phyloP scores from a whole-genome alignment of 2,329 filamentous ascomycete species.

The Byssoonygena ceratinophila region DNA sequence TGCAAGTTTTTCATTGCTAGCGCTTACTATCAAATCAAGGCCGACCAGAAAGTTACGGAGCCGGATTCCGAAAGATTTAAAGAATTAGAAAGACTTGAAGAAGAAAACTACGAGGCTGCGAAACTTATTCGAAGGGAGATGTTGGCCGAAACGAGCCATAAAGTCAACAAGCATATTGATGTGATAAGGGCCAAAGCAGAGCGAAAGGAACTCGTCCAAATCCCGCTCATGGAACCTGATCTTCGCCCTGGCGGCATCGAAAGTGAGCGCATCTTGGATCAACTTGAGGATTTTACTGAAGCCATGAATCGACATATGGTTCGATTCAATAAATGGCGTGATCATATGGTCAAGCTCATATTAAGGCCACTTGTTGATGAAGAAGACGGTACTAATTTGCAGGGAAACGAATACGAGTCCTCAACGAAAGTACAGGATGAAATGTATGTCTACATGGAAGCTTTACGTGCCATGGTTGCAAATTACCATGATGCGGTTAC shows the following conservation, averaged over 20 bases:
- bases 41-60: conserved; percentile 51
- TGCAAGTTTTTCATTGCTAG: conserved; percentile 79
- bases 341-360: conserved; percentile 60
- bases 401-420: conserved; percentile 80
- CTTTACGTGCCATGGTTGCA: conserved; percentile 61
- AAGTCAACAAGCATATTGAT: conserved; percentile 55
- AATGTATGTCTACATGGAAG: conserved; percentile 75
- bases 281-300: conserved; percentile 53
- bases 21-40: conserved; percentile 72
- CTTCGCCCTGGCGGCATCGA: conserved; percentile 58
- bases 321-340: conserved; percentile 63
- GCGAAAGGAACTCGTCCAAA: conserved; percentile 48
- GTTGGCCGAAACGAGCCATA: conserved; percentile 48
- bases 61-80: conserved; percentile 58
- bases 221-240: conserved; percentile 50
- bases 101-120: conserved; percentile 63
- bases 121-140: conserved; percentile 70
- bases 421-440: conserved; percentile 83
- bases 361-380: conserved; percentile 70
- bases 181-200: conserved; percentile 46
- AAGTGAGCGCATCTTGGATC: conserved; percentile 54
- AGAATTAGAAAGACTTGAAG: conserved; percentile 58
- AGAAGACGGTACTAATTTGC: conserved; percentile 61
- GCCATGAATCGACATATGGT: conserved; percentile 62
- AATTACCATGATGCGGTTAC: conserved; percentile 69